Evolutionary conservation across 208 protist species (phyloP).

Genomic region (Endotrypanum monterogeii): DNA sequence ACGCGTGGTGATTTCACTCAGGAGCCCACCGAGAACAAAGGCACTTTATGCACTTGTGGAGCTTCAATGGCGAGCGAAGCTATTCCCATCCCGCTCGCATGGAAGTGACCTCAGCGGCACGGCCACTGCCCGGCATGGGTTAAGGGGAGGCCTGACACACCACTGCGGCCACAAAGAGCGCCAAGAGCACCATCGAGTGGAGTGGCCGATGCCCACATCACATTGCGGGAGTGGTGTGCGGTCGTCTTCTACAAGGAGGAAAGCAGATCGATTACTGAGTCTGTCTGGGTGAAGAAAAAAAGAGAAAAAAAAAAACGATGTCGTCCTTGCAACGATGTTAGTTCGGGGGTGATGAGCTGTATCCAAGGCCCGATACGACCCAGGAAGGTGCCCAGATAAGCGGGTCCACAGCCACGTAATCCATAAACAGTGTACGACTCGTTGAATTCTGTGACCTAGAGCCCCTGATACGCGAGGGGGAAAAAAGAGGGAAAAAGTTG

Average conservation of each 20-base stretch:
- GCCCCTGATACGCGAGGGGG: not conserved
- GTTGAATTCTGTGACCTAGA: not conserved
- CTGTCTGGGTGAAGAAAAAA: slow-evolving; percentile 19
- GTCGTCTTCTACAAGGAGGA: not conserved
- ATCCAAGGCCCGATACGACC: slow-evolving; percentile 5
- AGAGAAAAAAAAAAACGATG: too few relatives aligned
- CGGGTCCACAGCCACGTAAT: not conserved
- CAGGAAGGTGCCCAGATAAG: slow-evolving; percentile 22
- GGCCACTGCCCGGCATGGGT: not conserved
- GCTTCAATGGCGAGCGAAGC: slow-evolving; percentile 5
- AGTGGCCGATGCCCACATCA: slow-evolving; percentile 13
- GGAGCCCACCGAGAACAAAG: slow-evolving; percentile 15
- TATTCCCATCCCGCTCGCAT: not conserved
- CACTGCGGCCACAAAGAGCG: slow-evolving; percentile 31
- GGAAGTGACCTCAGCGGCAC: not conserved
- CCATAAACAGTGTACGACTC: not conserved
- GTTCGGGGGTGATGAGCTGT: slow-evolving; percentile 7
- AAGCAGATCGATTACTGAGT: not conserved
- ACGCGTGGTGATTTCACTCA: slow-evolving; percentile 15
- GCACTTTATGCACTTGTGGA: slow-evolving; percentile 11
- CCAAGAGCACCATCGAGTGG: slow-evolving; percentile 23
- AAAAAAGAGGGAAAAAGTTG: not conserved
- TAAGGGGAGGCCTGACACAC: slow-evolving; percentile 11
- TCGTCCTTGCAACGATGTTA: slow-evolving; percentile 7
- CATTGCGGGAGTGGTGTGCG: slow-evolving; percentile 16